Evolutionary conservation across 2,329 filamentous ascomycete species (phyloP), one percentile per base, ranked within the genome.

Genomic region (Nannizzia gypsea): DNA sequence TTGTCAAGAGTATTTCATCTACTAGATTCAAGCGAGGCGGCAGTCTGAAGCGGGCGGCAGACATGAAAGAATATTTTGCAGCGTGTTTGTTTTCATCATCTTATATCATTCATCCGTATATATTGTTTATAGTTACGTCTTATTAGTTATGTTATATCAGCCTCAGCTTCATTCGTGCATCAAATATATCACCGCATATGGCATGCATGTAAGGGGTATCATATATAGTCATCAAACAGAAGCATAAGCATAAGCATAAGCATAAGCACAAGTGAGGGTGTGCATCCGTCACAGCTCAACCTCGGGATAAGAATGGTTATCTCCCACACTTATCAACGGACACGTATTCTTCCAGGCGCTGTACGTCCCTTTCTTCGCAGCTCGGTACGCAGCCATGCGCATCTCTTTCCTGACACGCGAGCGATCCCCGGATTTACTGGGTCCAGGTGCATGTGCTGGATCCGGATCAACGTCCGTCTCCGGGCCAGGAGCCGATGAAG

Each of bases 1-100:
- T 70, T 84, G 87, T 61, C 90, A 95, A 77, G 78, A 74, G 13
- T 91, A 82, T 69, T 95, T 85, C 72, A 83, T 91, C 57, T 95
- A 87, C 71, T 93, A 70, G 73, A 13, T 52, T 26, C 11, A 42
- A 20, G 6, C 40, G 15, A 20, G 17, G 42, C 1, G 42, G 42
- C 11, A 46, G 17, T 4, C 3, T 20, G 6, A 24, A 22, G n/a
- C 20, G 6, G 42, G 17, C 4, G 42, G 40, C 17, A 15, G 15
- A 20, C 22, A 3, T 50, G 17, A 26, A 50, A 24, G 44, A 22
- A 50, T 50, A 6, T 50, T 20, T 48, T 31, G 3, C 2, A 46
- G 42, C 42, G n/a, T 22, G 20, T 46, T 34, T 9, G 31, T 15
- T 40, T 40, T 40, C 3, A 15, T 42, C 15, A 15, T 42, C n/a